Evolutionary conservation across 139 green algal species (phyloP).

Genomic region (Haematococcus lacustris): DNA sequence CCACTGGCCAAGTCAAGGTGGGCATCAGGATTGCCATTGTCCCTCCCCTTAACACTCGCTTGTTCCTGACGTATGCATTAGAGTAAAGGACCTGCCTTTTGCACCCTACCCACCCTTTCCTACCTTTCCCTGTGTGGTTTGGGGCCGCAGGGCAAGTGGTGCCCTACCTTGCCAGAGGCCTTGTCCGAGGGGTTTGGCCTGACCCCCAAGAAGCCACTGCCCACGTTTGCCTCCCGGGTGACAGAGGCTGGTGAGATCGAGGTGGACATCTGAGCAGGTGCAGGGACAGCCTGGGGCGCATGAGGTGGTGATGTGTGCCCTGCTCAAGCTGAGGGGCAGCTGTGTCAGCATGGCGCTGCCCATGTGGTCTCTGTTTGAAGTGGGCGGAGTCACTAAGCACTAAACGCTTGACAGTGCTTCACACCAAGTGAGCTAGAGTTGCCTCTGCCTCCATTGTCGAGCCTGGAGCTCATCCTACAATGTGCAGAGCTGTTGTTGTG

Average conservation of each 20-base stretch:
- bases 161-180: conserved; percentile 10
- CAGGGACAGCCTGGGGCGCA: no score
- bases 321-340: no score
- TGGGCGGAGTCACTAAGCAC: no score
- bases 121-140: not conserved
- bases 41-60: not conserved
- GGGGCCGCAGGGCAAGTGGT: conserved; percentile 19
- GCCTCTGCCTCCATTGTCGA: no score
- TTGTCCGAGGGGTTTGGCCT: conserved; percentile 10
- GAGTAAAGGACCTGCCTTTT: not conserved
- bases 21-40: not conserved
- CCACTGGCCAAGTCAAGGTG: conserved; percentile 34
- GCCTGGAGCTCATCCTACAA: no score
- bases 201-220: conserved; percentile 47
- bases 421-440: no score
- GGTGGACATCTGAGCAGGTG: conserved; percentile 50
- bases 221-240: conserved; percentile 52
- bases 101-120: not conserved
- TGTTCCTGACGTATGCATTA: not conserved
- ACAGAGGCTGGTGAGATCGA: conserved; percentile 49
- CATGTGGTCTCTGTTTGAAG: no score
- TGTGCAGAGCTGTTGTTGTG: no score
- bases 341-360: no score
- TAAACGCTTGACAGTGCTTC: no score
- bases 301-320: no score